A percentile compares a stretch with the other conserved stretches of the same genome.
phyloP scores from a whole-genome alignment of 2,329 filamentous ascomycete species.

The Venturia asperata region DNA sequence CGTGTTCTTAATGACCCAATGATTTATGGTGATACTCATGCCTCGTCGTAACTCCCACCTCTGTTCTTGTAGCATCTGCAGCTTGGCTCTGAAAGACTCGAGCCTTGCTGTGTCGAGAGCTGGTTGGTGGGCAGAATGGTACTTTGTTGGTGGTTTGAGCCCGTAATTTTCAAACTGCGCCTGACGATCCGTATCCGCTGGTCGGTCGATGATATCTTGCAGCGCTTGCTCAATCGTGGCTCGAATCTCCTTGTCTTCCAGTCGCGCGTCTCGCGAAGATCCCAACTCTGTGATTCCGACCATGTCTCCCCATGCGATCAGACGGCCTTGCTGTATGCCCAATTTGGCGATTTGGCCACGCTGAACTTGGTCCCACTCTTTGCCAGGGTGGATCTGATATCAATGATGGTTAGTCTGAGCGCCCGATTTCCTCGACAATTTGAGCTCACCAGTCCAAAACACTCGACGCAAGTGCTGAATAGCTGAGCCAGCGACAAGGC shows the following conservation, averaged over 20 bases:
- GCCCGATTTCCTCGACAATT: background rate
- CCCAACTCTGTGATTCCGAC: conserved; percentile 42
- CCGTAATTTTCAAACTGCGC: conserved; percentile 42
- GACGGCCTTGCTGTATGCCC: conserved; percentile 41
- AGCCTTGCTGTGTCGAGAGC: conserved; percentile 39
- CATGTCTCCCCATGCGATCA: conserved; percentile 44
- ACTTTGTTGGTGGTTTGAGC: conserved; percentile 38
- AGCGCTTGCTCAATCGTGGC: conserved; percentile 36
- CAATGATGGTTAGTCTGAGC: background rate
- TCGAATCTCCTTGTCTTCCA: conserved; percentile 36
- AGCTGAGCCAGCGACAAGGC: conserved; percentile 33
- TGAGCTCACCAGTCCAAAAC: conserved; percentile 21
- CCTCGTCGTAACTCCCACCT: conserved; percentile 31
- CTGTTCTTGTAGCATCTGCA: conserved; percentile 37
- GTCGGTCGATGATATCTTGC: conserved; percentile 41
- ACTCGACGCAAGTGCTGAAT: conserved; percentile 43
- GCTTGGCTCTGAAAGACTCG: conserved; percentile 41
- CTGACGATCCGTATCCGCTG: conserved; percentile 32
- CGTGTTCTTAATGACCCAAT: conserved; percentile 39
- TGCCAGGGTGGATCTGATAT: conserved; percentile 33
- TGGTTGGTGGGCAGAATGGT: conserved; percentile 32
- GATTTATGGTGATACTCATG: conserved; percentile 30
- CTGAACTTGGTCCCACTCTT: conserved; percentile 38
- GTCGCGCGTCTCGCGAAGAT: conserved; percentile 35
- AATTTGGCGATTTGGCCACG: conserved; percentile 38